Evolutionary conservation across 179 eudicot species (phyloP).

Genomic region (Amaranthus tricolor): DNA sequence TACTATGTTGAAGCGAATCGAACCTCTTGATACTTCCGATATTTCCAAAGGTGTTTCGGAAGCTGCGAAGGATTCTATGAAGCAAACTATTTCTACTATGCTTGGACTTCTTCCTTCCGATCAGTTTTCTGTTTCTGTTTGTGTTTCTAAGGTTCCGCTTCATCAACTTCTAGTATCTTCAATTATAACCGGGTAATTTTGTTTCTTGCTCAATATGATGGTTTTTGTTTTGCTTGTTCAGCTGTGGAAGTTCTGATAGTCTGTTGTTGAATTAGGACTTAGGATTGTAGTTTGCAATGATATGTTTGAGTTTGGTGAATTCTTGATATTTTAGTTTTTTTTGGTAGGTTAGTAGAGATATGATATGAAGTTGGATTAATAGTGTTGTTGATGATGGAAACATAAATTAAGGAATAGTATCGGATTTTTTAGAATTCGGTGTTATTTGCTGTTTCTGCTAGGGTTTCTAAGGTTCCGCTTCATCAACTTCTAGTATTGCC

Average conservation of each 20-base stretch:
- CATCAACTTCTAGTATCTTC: constrained; percentile 73
- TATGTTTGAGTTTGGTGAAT: neutral
- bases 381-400: neutral
- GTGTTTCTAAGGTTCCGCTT: constrained; percentile 63
- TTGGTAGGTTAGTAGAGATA: neutral
- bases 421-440: too few species aligned
- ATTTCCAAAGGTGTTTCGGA: constrained; percentile 73
- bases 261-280: neutral
- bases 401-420: too few species aligned
- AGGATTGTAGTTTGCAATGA: neutral
- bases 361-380: neutral
- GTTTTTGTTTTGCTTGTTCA: neutral
- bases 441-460: too few species aligned
- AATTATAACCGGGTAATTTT: constrained; percentile 68
- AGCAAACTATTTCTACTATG: constrained; percentile 88
- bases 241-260: neutral
- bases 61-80: constrained; percentile 78
- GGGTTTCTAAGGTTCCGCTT: too few species aligned
- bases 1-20: constrained; percentile 63
- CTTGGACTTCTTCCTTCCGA: constrained; percentile 78
- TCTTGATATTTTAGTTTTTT: neutral
- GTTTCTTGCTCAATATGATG: neutral
- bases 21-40: constrained; percentile 63
- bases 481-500: too few species aligned
- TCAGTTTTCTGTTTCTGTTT: constrained; percentile 64